phyloP scores from a whole-genome alignment of 176 grass and related monocot genomes.

The Hordeum marinum region DNA sequence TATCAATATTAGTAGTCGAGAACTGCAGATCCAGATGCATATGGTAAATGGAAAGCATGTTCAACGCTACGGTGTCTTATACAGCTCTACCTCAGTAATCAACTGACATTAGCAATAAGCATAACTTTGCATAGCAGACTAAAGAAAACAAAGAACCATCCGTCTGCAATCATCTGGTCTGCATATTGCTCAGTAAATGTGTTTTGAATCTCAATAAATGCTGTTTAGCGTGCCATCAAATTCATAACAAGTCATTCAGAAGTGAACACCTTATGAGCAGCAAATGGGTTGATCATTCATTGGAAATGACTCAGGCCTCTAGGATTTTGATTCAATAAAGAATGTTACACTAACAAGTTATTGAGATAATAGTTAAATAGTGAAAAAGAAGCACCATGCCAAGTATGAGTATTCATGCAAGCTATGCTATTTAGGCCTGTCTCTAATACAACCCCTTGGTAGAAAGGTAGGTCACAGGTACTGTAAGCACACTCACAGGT shows the following conservation, averaged over 20 bases:
- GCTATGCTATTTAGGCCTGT: background rate
- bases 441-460: background rate
- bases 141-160: background rate
- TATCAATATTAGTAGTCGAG: background rate
- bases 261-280: background rate
- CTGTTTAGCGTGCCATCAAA: background rate
- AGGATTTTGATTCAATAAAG: background rate
- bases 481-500: background rate
- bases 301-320: background rate
- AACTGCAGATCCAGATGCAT: background rate
- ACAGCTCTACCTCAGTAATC: background rate
- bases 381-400: background rate
- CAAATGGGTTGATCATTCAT: background rate
- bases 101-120: background rate
- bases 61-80: background rate
- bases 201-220: background rate
- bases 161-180: background rate
- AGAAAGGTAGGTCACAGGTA: background rate
- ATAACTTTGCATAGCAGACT: background rate
- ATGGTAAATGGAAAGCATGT: background rate
- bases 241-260: background rate
- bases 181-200: background rate
- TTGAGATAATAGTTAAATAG: background rate
- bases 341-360: background rate
- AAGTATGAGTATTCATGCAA: background rate